phyloP scores from a whole-genome alignment of 805 yeast genomes.

The Saccharomyces jurei region DNA sequence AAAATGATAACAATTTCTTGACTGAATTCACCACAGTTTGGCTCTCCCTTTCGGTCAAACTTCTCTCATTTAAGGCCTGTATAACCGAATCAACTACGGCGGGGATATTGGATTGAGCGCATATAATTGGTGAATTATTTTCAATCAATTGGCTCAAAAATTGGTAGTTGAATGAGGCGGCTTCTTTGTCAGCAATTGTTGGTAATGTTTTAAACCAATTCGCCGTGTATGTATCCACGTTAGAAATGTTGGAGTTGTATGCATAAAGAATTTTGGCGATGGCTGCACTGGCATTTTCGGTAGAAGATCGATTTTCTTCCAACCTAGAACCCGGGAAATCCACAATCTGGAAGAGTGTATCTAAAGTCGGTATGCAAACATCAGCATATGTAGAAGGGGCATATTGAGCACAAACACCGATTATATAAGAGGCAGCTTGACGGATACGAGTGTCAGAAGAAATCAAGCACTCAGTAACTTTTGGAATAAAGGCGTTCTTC shows the following conservation, averaged over 20 bases:
- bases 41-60: constrained; percentile 67
- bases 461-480: constrained; percentile 58
- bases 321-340: constrained; percentile 72
- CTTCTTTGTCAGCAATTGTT: constrained; percentile 73
- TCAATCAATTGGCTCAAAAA: constrained; percentile 69
- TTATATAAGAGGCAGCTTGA: constrained; percentile 77
- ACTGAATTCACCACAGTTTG: constrained; percentile 53
- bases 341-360: constrained; percentile 63
- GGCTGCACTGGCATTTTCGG: constrained; percentile 77
- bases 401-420: constrained; percentile 79
- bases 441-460: constrained; percentile 65
- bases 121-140: constrained; percentile 52
- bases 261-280: constrained; percentile 75
- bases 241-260: constrained; percentile 51
- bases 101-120: constrained; percentile 41
- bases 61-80: constrained; percentile 61
- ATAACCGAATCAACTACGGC: constrained; percentile 60
- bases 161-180: constrained; percentile 76
- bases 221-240: constrained; percentile 51
- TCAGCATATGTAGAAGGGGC: constrained; percentile 62
- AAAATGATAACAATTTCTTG: constrained; percentile 51
- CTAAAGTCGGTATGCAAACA: constrained; percentile 61
- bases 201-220: constrained; percentile 84
- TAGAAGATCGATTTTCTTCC: constrained; percentile 79
- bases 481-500: constrained; percentile 55